These are phyloP conservation scores for Carex sylvatica DNA, from an alignment of 202 grass and related monocot species.

Conservation along the genomic window DNA sequence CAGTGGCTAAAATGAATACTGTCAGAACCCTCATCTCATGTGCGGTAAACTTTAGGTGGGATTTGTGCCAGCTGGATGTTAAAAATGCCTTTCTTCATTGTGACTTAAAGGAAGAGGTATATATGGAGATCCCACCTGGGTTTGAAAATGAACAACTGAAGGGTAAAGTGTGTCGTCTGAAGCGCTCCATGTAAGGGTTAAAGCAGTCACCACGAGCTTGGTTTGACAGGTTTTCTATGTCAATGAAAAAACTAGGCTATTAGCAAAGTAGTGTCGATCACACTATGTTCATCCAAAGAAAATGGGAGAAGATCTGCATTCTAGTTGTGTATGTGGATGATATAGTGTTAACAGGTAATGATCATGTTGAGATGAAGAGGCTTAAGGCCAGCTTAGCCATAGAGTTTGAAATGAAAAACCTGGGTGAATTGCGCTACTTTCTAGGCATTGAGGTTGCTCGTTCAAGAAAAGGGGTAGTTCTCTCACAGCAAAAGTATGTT, in stretches of 20 bases:
- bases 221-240: too few species aligned
- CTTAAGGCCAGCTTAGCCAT: not conserved
- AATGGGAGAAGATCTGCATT: too few species aligned
- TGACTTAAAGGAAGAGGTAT: slow-evolving; percentile 14
- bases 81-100: slow-evolving; percentile 1
- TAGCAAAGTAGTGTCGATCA: too few species aligned
- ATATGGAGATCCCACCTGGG: not conserved
- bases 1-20: not conserved
- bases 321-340: slow-evolving; percentile 17
- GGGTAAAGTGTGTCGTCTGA: too few species aligned
- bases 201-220: too few species aligned
- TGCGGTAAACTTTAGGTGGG: not conserved
- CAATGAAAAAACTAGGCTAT: too few species aligned
- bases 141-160: not conserved
- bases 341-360: not conserved
- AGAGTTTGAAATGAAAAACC: slow-evolving; percentile 17
- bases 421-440: not conserved
- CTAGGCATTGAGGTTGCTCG: slow-evolving; percentile 3
- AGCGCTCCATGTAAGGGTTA: too few species aligned
- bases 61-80: not conserved
- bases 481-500: not conserved
- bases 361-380: not conserved
- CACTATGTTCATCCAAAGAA: too few species aligned
- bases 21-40: not conserved
- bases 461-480: not conserved